Percentiles rank a stretch among this genome's conserved stretches.
Evolutionary conservation across 1,284 basidiomycete genomes (phyloP).

Genomic region (Fomes fomentarius): DNA sequence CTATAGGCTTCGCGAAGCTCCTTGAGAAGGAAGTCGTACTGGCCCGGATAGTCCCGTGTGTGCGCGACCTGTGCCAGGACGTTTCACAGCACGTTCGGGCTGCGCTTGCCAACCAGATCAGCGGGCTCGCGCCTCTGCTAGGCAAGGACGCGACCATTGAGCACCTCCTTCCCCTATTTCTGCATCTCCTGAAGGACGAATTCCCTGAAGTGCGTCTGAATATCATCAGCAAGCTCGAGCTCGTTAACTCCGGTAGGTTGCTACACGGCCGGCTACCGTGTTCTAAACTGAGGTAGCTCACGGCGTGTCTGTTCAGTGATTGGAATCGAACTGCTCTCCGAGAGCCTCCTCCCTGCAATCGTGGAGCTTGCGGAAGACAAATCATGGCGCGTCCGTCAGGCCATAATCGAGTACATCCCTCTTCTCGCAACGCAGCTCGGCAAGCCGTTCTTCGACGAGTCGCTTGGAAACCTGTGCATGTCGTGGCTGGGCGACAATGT

Average conservation of each 20-base stretch:
- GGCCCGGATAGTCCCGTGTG: constrained; percentile 93
- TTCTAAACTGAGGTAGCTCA: too few species aligned
- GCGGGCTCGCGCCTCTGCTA: constrained; percentile 94
- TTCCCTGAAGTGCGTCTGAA: constrained; percentile 98
- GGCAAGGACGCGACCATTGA: constrained; percentile 96
- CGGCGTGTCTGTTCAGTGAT: constrained; percentile 74
- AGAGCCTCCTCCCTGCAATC: constrained; percentile 96
- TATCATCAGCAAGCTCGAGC: constrained; percentile 98
- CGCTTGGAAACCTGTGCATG: constrained; percentile 97
- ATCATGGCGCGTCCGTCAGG: constrained; percentile 99
- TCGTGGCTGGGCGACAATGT: constrained; percentile 99
- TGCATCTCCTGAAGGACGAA: constrained; percentile 97
- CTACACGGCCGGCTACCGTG: neutral
- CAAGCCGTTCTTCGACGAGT: constrained; percentile 97
- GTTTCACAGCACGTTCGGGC: constrained; percentile 97
- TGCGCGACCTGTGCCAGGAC: constrained; percentile 93
- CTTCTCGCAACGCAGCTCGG: constrained; percentile 97
- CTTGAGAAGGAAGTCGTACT: constrained; percentile 95
- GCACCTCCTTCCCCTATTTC: constrained; percentile 95
- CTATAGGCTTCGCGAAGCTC: constrained; percentile 93
- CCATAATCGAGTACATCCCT: constrained; percentile 98
- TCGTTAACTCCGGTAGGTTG: constrained; percentile 86
- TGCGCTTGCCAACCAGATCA: constrained; percentile 95
- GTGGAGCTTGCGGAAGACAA: constrained; percentile 99
- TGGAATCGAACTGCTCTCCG: constrained; percentile 94